Evolutionary conservation across 257 asterid genomes (phyloP).

Genomic region (Fraxinus americana): DNA sequence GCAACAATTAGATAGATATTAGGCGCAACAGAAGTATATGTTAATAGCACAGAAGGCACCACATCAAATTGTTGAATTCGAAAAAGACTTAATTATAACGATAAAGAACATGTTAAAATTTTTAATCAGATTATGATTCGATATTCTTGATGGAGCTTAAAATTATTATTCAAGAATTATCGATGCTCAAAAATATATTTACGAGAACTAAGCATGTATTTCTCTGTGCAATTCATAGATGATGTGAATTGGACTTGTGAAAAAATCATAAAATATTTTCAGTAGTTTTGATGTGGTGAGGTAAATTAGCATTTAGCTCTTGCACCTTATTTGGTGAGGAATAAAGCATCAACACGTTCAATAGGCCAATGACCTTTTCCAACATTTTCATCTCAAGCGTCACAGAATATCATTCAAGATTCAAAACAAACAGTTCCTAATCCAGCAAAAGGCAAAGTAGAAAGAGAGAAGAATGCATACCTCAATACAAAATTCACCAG

Average conservation of each 20-base stretch:
- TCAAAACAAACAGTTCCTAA: slow-evolving; percentile 7
- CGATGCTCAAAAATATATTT: too few species aligned
- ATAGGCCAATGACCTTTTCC: neutral
- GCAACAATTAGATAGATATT: slow-evolving; percentile 16
- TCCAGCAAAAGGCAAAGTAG: neutral
- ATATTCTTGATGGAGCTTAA: neutral
- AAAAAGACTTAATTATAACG: neutral
- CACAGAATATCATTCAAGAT: slow-evolving; percentile 12
- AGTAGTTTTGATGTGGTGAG: neutral
- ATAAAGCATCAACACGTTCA: neutral
- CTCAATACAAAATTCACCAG: slow-evolving; percentile 99
- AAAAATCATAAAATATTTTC: neutral
- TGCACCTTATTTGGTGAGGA: neutral
- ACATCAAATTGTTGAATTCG: neutral
- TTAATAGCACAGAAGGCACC: neutral
- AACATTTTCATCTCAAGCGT: neutral
- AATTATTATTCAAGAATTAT: neutral
- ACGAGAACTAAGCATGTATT: neutral
- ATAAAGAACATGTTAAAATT: neutral
- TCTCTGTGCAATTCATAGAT: neutral
- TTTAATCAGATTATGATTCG: neutral
- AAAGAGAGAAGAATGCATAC: slow-evolving; percentile 34
- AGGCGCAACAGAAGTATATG: slow-evolving; percentile 4
- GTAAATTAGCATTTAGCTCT: slow-evolving; percentile 1
- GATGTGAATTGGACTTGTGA: neutral